Evolutionary conservation across 2,329 filamentous ascomycete species (phyloP), one percentile per base, ranked within the genome.

Genomic region (Colletotrichum graminicola): DNA sequence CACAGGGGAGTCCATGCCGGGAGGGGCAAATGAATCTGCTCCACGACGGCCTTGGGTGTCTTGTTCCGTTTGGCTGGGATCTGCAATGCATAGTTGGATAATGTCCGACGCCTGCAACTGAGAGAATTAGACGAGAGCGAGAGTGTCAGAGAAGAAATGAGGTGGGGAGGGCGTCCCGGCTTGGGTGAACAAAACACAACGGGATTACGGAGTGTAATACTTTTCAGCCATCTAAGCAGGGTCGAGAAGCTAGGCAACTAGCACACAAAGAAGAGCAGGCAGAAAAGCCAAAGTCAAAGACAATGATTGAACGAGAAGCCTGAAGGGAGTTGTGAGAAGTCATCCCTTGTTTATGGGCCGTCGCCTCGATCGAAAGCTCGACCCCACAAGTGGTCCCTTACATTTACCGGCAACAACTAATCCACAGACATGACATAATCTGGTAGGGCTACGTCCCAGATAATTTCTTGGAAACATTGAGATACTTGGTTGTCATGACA

Each of bases 391-490:
- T 26, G 49, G 36, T 63, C 36, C 61, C 61, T 55, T 21, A 49
- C 49, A 63, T 63, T 55, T 63, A 55, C 36, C 49, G 61, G 49
- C 61, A 63, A 18, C 49, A n/a, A 36, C 34, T 7, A 23, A 32
- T 12, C 61, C 61, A 45, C 61, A 54, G 49, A 63, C 43, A 51
- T 63, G 61, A 63, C 49, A 63, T 63, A 63, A 63, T 34, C 61
- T 43, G 47, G 49, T 63, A 63, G 61, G 61, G 61, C 61, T 63
- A 63, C 61, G 61, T 54, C 61, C 61, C 61, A 54, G 49, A 63
- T 12, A 34, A 54, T 54, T 63, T 26, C 61, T 54, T 63, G 61
- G 26, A 43, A 18, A 32, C 49, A 21, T 45, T 18, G 61, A 26
- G 18, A n/a, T 51, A 21, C 45, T n/a, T 63, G 61, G 49, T 55